Percentiles rank a stretch among this genome's conserved stretches.
phyloP scores from a whole-genome alignment of 352 stramenopile species.

The Plasmopara muralis region DNA sequence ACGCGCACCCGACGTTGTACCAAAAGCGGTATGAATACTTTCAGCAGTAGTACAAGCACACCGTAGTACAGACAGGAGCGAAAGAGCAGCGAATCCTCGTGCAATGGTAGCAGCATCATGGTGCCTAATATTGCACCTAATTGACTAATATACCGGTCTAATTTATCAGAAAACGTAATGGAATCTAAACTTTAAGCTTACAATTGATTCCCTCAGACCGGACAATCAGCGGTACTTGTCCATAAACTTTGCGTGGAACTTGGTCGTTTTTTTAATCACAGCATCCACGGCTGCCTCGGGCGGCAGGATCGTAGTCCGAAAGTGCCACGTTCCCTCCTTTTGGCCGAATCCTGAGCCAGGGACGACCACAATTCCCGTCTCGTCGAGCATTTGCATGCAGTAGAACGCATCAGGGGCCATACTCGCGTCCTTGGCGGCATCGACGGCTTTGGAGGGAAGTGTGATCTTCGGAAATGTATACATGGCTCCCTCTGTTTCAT shows the following conservation, averaged over 20 bases:
- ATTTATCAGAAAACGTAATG: neutral
- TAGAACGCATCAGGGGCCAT: conserved; percentile 95
- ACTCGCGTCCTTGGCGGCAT: conserved; percentile 61
- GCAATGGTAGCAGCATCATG: conserved; percentile 44
- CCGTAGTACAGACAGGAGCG: conserved; percentile 53
- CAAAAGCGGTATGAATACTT: conserved; percentile 44
- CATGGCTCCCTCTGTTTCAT: conserved; percentile 95
- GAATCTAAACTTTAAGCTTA: too few species aligned
- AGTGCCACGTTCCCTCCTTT: conserved; percentile 94
- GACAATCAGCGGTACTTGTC: conserved; percentile 81
- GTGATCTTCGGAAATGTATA: conserved; percentile 97
- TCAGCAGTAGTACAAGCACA: conserved; percentile 37
- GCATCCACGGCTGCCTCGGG: conserved; percentile 92
- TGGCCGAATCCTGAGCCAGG: conserved; percentile 97
- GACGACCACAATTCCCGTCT: conserved; percentile 97
- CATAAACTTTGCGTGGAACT: conserved; percentile 96
- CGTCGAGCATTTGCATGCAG: conserved; percentile 93
- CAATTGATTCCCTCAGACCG: neutral
- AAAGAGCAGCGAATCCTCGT: conserved; percentile 47
- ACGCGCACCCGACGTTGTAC: conserved; percentile 52
- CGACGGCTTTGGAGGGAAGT: conserved; percentile 85
- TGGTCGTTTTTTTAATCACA: conserved; percentile 91
- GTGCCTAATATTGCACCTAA: neutral
- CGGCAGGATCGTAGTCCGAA: conserved; percentile 98
- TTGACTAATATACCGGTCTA: neutral